phyloP scores from a whole-genome alignment of 306 rosid species.

The Trichosanthes cucumerina region DNA sequence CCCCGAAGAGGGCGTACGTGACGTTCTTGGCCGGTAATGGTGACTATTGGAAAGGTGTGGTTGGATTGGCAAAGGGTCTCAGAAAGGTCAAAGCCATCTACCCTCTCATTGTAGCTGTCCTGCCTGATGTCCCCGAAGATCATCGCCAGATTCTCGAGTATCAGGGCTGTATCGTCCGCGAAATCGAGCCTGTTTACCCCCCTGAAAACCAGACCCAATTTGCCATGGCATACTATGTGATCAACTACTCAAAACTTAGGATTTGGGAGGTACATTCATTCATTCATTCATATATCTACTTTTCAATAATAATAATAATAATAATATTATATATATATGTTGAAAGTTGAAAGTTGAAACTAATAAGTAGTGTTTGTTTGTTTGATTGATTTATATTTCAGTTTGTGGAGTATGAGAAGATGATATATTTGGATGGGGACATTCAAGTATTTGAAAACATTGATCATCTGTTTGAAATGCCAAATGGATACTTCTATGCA shows the following conservation, averaged over 20 bases:
- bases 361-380: too few species aligned
- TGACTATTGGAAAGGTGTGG: slow-evolving; percentile 46
- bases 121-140: slow-evolving; percentile 42
- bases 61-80: slow-evolving; percentile 43
- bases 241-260: slow-evolving; percentile 54
- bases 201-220: slow-evolving; percentile 26
- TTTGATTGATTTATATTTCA: slow-evolving; percentile 9
- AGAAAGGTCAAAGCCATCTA: slow-evolving; percentile 28
- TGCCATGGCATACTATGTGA: slow-evolving; percentile 49
- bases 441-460: slow-evolving; percentile 42
- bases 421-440: slow-evolving; percentile 41
- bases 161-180: slow-evolving; percentile 39
- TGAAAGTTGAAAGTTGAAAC: too few species aligned
- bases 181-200: slow-evolving; percentile 36
- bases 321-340: too few species aligned
- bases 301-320: too few species aligned
- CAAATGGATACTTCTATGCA: slow-evolving; percentile 28
- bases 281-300: not conserved
- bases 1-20: slow-evolving; percentile 30
- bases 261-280: slow-evolving; percentile 38
- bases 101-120: slow-evolving; percentile 40
- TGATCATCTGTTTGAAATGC: slow-evolving; percentile 34
- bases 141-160: slow-evolving; percentile 30
- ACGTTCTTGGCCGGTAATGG: slow-evolving; percentile 46
- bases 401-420: slow-evolving; percentile 42